Evolutionary conservation across 2,329 filamentous ascomycete species (phyloP).

Genomic region (Microcyclosporella mali): DNA sequence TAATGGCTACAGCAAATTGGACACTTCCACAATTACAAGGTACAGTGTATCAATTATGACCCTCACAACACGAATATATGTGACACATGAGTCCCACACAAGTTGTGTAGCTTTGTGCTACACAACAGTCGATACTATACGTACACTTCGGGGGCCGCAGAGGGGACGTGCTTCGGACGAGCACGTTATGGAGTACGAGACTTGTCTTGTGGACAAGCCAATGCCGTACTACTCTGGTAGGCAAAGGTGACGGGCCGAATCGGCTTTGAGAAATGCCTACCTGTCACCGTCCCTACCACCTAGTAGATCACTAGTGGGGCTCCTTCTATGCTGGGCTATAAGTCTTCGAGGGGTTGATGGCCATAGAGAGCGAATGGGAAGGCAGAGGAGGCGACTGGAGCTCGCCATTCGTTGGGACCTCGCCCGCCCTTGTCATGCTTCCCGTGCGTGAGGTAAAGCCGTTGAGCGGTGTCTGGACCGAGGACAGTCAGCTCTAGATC

Average conservation of each 20-base stretch:
- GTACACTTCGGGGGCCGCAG: too few species aligned
- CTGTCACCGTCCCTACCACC: too few species aligned
- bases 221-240: too few species aligned
- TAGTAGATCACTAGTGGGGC: conserved; percentile 5
- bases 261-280: conserved; percentile 3
- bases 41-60: too few species aligned
- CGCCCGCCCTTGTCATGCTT: conserved; percentile 5
- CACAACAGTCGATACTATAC: background rate
- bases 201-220: too few species aligned
- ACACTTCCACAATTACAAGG: too few species aligned
- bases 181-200: too few species aligned
- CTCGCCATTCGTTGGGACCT: conserved; percentile 14
- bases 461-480: background rate
- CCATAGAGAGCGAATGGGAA: conserved; percentile 15
- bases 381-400: conserved; percentile 9
- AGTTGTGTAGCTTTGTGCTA: too few species aligned
- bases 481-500: background rate
- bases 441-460: conserved; percentile 7
- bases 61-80: too few species aligned
- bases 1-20: too few species aligned
- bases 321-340: background rate
- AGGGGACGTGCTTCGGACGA: too few species aligned
- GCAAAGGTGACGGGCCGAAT: background rate
- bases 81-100: too few species aligned
- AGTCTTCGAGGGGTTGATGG: conserved; percentile 3